Evolutionary conservation across 306 rosid species (phyloP).

Genomic region (Quercus rubra): DNA sequence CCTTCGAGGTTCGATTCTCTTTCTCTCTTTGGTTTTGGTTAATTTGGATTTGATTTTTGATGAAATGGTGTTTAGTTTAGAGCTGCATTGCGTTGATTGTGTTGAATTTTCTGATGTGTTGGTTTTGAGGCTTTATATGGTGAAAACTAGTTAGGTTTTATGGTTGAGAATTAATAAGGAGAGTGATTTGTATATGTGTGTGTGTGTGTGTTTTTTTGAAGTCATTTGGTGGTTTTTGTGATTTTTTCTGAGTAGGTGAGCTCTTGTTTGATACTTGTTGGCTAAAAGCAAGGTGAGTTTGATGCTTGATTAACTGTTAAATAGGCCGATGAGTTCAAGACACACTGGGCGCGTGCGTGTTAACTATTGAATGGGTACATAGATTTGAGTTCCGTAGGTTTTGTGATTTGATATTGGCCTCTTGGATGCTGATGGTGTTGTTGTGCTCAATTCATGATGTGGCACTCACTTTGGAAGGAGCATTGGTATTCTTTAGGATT

Average conservation of each 20-base stretch:
- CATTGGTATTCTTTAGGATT: neutral
- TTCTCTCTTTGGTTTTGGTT: neutral
- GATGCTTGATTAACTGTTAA: neutral
- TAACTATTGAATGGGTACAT: neutral
- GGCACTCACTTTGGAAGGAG: neutral
- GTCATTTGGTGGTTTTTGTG: neutral
- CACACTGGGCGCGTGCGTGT: no score
- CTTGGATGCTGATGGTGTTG: neutral
- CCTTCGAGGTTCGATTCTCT: slow-evolving; percentile 55
- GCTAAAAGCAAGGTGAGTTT: neutral
- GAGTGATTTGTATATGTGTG: neutral
- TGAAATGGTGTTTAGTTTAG: slow-evolving; percentile 23
- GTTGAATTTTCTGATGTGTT: slow-evolving; percentile 1
- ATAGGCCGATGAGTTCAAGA: no score
- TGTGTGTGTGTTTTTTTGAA: no score
- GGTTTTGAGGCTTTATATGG: slow-evolving; percentile 11
- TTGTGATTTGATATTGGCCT: neutral
- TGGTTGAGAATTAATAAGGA: neutral
- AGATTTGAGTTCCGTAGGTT: neutral
- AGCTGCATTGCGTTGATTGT: slow-evolving; percentile 28
- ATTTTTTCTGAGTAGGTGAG: neutral
- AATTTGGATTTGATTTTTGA: neutral
- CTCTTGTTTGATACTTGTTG: neutral
- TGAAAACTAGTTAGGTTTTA: slow-evolving; percentile 3
- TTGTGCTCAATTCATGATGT: neutral